Base-by-base conservation (phyloP, 352 stramenopile species). In the Phytophthora parvispora region DNA sequence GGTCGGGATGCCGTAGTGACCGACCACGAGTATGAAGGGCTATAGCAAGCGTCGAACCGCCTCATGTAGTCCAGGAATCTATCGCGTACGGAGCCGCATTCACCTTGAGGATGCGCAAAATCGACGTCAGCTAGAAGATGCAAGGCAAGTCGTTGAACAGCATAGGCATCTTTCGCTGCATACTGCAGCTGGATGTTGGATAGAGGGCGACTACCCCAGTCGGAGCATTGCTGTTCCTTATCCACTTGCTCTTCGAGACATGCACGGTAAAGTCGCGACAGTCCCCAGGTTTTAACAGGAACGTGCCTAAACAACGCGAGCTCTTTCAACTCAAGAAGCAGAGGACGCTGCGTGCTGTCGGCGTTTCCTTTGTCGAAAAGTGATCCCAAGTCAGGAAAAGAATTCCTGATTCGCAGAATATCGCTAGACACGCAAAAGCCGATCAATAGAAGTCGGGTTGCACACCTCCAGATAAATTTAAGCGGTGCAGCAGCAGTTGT, bases 221-320 rank as follows among this genome's bases (percentile, higher is more conserved):
- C 82, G 0, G 80, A 90, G 42, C 82, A 90, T 52, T 92, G 84
- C 51, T 92, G 67, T 43, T 90, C 77, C 29, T 91, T 92, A 54
- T 86, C 74, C 25, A 92, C 29, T 22, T 67, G 38, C n/a, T 79
- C 61, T 9, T 76, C 68, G 18, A 90, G 54, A 20, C 81, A 89
- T 7, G 36, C 59, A 10, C 63, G 43, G 31, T 83, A 81, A 1
- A 92, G 71, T 31, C 72, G 72, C 24, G 81, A 87, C 10, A 92
- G 63, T 3, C 84, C 84, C 82, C 81, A 90, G n/a, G 76, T 62
- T 22, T 69, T 77, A 4, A 78, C 77, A 3, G 78, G 80, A 29
- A 88, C n/a, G 10, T 80, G 73, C 20, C 84, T 71, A 64, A 77
- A 85, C 16, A 84, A 64, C 1, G 81, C 84, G 16, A 90, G 52